A percentile compares a stretch with the other conserved stretches of the same genome.
Conservation (phyloP, 306 rosid species). For the Mimosa pudica region DNA sequence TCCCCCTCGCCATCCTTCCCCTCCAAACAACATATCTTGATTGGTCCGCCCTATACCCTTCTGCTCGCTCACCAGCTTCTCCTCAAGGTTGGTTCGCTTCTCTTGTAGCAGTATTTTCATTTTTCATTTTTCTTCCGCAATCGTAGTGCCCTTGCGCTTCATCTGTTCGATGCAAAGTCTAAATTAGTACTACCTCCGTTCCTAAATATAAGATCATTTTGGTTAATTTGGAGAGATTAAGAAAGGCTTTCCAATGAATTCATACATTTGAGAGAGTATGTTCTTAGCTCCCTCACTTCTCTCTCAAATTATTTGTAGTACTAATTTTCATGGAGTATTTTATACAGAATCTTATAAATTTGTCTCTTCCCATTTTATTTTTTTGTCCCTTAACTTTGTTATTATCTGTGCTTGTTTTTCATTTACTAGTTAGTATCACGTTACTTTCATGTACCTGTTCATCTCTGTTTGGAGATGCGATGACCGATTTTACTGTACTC, state of each 20-base stretch:
- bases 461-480: not conserved
- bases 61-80: not conserved
- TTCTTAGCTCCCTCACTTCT: too few species aligned
- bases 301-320: too few species aligned
- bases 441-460: not conserved
- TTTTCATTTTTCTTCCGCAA: not conserved
- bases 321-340: too few species aligned
- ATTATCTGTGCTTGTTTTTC: not conserved
- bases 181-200: too few species aligned
- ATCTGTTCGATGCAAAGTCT: not conserved
- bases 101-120: not conserved
- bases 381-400: not conserved
- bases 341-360: not conserved
- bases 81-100: slow-evolving; percentile 4
- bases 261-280: too few species aligned
- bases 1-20: too few species aligned
- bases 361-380: not conserved
- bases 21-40: too few species aligned
- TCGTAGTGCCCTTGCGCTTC: not conserved
- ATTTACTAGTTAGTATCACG: not conserved
- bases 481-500: not conserved
- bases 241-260: too few species aligned
- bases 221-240: too few species aligned
- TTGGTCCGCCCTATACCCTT: not conserved
- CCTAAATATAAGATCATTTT: too few species aligned